Conservation (phyloP, 176 grass and related monocot species). For the Juncus effusus region DNA sequence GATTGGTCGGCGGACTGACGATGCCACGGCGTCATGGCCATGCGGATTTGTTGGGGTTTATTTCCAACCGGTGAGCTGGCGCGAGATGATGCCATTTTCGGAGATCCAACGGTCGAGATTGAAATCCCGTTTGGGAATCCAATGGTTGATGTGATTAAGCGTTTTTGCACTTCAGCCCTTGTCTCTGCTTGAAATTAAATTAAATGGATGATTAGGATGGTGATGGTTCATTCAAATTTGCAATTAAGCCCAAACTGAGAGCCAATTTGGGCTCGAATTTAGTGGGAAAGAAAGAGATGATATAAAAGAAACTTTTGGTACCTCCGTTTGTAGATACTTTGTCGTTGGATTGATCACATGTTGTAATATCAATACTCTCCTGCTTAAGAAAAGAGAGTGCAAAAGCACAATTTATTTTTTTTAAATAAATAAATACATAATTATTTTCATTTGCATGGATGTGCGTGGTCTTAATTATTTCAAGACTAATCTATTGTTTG, state of each 20-base stretch:
- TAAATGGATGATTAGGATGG: not conserved
- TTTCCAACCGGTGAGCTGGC: conserved; percentile 49
- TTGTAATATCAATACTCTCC: conserved; percentile 68
- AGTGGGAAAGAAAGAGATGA: not conserved
- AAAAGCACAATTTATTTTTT: no score
- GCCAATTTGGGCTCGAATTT: not conserved
- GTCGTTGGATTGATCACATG: conserved; percentile 54
- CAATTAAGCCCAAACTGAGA: conserved; percentile 5
- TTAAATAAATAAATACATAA: no score
- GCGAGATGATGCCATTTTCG: conserved; percentile 62
- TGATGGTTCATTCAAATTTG: not conserved
- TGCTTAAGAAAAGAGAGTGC: no score
- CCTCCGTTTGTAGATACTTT: conserved; percentile 59
- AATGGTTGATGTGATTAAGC: conserved; percentile 43
- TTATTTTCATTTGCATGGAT: no score
- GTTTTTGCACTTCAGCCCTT: conserved; percentile 41
- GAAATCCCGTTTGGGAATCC: conserved; percentile 64
- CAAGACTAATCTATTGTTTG: no score
- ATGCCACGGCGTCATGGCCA: conserved; percentile 86
- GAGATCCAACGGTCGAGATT: conserved; percentile 40
- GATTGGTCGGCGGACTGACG: conserved; percentile 80
- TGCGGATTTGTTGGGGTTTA: conserved; percentile 43
- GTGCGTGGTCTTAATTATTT: no score
- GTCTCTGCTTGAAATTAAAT: conserved; percentile 32
- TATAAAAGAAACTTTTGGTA: conserved; percentile 7